Evolutionary conservation across 1,284 basidiomycete genomes (phyloP), one percentile per base, ranked within the genome.

Genomic region (Apiotrichum sp.): DNA sequence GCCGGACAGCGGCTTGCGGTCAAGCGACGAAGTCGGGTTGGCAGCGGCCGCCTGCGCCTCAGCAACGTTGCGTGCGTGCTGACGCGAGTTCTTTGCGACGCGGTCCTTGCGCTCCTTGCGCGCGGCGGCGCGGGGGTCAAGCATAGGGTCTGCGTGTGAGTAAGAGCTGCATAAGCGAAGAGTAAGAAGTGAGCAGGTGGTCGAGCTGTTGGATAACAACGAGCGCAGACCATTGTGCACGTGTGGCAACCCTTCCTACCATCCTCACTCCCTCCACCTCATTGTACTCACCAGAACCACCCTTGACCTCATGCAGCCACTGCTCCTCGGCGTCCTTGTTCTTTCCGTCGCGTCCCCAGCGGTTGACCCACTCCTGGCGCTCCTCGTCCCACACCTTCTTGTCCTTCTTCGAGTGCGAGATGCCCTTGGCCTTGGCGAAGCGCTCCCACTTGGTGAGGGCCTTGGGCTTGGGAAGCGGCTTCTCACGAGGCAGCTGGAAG

Each of bases 361-460:
- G 80, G 53, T 86, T 83, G 11, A 96, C 89, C 89, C 91, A 98
- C 42, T 89, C 89, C 75, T 95, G 88, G 66, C 82, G 84, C 73
- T 93, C 92, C 66, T 98, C 95, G 76, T 99, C 93, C 86, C 89
- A 99, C 7, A 87, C 83, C 71, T 86, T 85, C 78, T 83, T 88
- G 43, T 97, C 91, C 57, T 83, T 84, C 63, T 81, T 84, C 70
- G 80, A 85, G 67, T 93, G 84, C 65, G 84, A 83, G 68, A 98
- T 98, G 35, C 96, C 96, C 79, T 97, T 98, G 44, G 88, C 86
- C 55, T 86, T 85, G 13, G 95, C 95, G 69, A 98, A 98, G 60
- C 85, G 82, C 79, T 98, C 90, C 96, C 96, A 98, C 75, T 97
- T 98, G 13, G 95, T 98, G 48, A 83, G 83, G 4, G 88, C 86